These are phyloP conservation scores for Podospora appendiculata DNA, from an alignment of 495 filamentous ascomycete genomes.

Conservation along the genomic window DNA sequence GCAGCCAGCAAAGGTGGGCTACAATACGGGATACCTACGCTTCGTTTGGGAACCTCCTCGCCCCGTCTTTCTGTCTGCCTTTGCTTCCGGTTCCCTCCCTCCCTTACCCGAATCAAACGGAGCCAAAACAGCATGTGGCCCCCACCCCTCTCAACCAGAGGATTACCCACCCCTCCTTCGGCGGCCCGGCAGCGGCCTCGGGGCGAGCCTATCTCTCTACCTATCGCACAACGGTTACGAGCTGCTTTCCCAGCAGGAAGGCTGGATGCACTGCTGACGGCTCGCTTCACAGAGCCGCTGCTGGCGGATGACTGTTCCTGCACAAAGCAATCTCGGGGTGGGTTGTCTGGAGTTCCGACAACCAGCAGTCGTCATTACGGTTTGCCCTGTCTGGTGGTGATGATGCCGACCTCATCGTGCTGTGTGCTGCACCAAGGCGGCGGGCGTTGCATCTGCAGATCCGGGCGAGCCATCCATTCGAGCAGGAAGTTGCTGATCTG, in stretches of 20 bases:
- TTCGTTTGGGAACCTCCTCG: constrained; percentile 15
- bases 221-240: neutral
- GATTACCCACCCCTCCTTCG: neutral
- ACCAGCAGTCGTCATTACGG: too few species aligned
- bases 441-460: neutral
- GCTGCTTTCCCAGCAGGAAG: neutral
- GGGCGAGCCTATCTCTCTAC: neutral
- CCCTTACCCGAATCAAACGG: neutral
- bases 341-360: too few species aligned
- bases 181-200: constrained; percentile 8
- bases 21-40: too few species aligned
- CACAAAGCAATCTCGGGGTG: too few species aligned
- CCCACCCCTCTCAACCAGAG: neutral
- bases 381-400: too few species aligned
- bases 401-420: neutral
- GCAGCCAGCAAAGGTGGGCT: constrained; percentile 1
- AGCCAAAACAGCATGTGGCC: neutral
- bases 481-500: neutral
- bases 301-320: too few species aligned
- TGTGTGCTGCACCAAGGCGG: neutral
- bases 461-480: neutral
- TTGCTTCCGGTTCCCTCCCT: neutral
- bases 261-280: constrained; percentile 1
- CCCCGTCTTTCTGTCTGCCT: constrained; percentile 2
- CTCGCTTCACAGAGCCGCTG: neutral